A percentile compares a stretch with the other conserved stretches of the same genome.
These are phyloP conservation scores for Leccinum solheimii DNA, from an alignment of 1,284 basidiomycete genomes.

Conservation along the genomic window DNA sequence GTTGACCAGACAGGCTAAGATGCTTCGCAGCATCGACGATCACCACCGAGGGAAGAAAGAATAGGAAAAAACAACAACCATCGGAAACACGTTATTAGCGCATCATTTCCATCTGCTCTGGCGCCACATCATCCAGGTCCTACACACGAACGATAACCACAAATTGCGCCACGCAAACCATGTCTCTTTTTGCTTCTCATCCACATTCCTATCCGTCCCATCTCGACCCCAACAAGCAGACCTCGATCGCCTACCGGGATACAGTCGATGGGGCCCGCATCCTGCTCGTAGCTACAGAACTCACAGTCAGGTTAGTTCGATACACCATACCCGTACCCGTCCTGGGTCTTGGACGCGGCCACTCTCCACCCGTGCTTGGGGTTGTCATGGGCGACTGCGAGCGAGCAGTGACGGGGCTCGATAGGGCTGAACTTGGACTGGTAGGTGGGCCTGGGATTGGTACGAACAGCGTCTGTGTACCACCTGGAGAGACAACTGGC, in stretches of 20 bases:
- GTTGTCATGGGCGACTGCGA: slow-evolving; percentile 29
- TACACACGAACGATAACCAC: slow-evolving; percentile 14
- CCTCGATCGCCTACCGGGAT: slow-evolving; percentile 13
- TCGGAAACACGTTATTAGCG: slow-evolving; percentile 12
- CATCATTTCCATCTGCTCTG: slow-evolving; percentile 11
- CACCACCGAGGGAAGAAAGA: slow-evolving; percentile 6
- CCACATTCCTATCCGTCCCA: not conserved
- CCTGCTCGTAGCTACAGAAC: slow-evolving; percentile 18
- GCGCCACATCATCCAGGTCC: slow-evolving; percentile 5
- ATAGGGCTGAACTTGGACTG: slow-evolving; percentile 14
- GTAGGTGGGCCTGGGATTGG: slow-evolving; percentile 23
- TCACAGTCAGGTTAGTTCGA: slow-evolving; percentile 37
- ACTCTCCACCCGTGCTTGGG: slow-evolving; percentile 27
- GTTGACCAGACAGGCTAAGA: not conserved
- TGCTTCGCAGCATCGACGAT: slow-evolving; percentile 2
- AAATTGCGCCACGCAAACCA: slow-evolving; percentile 2
- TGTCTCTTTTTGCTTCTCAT: slow-evolving; percentile 1
- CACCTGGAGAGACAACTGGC: slow-evolving; percentile 16
- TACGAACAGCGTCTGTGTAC: slow-evolving; percentile 34
- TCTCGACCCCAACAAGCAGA: not conserved
- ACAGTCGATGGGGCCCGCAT: slow-evolving; percentile 26
- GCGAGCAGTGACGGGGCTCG: slow-evolving; percentile 12
- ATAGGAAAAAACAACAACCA: slow-evolving; percentile 5
- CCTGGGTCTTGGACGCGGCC: slow-evolving; percentile 51
- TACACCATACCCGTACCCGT: slow-evolving; percentile 74